These are phyloP conservation scores for Cyberlindnera amylophila DNA, from an alignment of 805 yeast genomes.

Conservation along the genomic window DNA sequence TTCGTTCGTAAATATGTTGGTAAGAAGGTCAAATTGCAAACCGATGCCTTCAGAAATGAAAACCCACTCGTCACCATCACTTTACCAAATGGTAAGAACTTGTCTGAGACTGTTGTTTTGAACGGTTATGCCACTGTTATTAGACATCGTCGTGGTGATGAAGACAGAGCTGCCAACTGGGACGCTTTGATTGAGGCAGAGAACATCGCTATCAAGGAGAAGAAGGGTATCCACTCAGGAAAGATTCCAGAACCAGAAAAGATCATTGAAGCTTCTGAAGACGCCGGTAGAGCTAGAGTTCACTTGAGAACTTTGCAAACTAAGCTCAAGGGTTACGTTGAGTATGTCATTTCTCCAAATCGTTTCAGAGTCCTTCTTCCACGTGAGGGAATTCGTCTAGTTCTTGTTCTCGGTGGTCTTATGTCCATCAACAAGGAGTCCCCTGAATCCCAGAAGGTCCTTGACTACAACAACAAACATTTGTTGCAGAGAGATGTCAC, in stretches of 20 bases:
- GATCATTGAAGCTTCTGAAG: slow-evolving; percentile 77
- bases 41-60: slow-evolving; percentile 68
- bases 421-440: slow-evolving; percentile 36
- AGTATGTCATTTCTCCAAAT: slow-evolving; percentile 63
- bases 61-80: slow-evolving; percentile 62
- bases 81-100: slow-evolving; percentile 49
- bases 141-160: slow-evolving; percentile 69
- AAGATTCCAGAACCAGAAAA: slow-evolving; percentile 56
- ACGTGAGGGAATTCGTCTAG: slow-evolving; percentile 64
- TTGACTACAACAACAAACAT: slow-evolving; percentile 48
- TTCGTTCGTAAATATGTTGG: slow-evolving; percentile 72
- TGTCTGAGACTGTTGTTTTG: slow-evolving; percentile 56
- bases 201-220: slow-evolving; percentile 48
- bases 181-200: slow-evolving; percentile 72
- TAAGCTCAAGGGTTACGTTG: slow-evolving; percentile 67
- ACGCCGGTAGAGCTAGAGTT: slow-evolving; percentile 65
- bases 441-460: slow-evolving; percentile 44
- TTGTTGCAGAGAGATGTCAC: slow-evolving; percentile 71
- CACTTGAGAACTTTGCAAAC: slow-evolving; percentile 67
- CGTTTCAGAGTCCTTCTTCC: slow-evolving; percentile 66
- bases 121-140: slow-evolving; percentile 76
- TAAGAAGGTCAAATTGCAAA: slow-evolving; percentile 53
- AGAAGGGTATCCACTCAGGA: slow-evolving; percentile 59
- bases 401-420: slow-evolving; percentile 75
- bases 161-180: slow-evolving; percentile 72